phyloP scores from a whole-genome alignment of 1,284 basidiomycete species.

The Sporisorium scitamineum region DNA sequence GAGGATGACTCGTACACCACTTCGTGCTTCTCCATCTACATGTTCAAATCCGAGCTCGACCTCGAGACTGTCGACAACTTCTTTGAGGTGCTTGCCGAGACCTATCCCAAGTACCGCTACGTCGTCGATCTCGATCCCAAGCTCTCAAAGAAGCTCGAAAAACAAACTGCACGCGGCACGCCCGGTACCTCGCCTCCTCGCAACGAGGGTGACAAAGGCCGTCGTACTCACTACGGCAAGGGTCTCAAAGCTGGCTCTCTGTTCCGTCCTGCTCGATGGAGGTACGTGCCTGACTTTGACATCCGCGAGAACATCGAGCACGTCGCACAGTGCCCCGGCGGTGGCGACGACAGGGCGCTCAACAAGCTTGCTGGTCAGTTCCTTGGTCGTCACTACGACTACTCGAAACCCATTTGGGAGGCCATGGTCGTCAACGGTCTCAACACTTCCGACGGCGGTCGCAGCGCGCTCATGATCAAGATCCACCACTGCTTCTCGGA shows the following conservation, averaged over 20 bases:
- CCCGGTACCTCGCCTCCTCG: slow-evolving; percentile 29
- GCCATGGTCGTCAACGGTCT: slow-evolving; percentile 67
- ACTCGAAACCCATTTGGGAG: slow-evolving; percentile 67
- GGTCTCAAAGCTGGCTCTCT: slow-evolving; percentile 61
- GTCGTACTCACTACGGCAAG: slow-evolving; percentile 55
- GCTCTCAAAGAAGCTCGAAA: slow-evolving; percentile 48
- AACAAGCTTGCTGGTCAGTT: slow-evolving; percentile 64
- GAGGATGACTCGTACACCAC: slow-evolving; percentile 66
- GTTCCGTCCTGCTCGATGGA: slow-evolving; percentile 62
- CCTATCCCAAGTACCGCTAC: slow-evolving; percentile 67
- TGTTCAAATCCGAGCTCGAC: slow-evolving; percentile 65
- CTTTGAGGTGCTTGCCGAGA: slow-evolving; percentile 63
- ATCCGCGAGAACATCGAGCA: slow-evolving; percentile 64
- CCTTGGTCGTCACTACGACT: slow-evolving; percentile 65
- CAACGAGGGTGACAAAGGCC: slow-evolving; percentile 46
- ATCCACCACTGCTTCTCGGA: slow-evolving; percentile 68
- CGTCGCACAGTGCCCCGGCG: slow-evolving; percentile 46
- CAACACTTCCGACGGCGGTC: slow-evolving; percentile 61
- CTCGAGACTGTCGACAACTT: slow-evolving; percentile 64
- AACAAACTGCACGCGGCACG: slow-evolving; percentile 7
- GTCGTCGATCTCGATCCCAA: slow-evolving; percentile 64
- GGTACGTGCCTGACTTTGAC: slow-evolving; percentile 65
- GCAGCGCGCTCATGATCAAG: slow-evolving; percentile 68
- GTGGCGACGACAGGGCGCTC: slow-evolving; percentile 56
- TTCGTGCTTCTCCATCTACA: slow-evolving; percentile 68